These are phyloP conservation scores for Athelia psychrophila DNA, from an alignment of 1,284 basidiomycete species.

Conservation along the genomic window DNA sequence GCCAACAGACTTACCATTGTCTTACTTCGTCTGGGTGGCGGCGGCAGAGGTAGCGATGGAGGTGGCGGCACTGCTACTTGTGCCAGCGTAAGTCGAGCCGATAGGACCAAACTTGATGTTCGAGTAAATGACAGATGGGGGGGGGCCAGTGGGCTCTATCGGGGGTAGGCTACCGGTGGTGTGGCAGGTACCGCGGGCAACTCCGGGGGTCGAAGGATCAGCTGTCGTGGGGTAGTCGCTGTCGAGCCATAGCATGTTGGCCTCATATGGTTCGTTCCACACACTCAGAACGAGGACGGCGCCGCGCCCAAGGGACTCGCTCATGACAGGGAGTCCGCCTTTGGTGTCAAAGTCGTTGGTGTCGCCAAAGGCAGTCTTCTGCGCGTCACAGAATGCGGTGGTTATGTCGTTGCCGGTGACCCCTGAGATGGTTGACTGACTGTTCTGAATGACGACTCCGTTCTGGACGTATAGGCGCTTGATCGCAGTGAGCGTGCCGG, in stretches of 20 bases:
- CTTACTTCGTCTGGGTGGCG: slow-evolving; percentile 23
- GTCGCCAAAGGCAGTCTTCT: slow-evolving; percentile 40
- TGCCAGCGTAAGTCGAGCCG: slow-evolving; percentile 33
- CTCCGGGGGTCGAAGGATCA: slow-evolving; percentile 32
- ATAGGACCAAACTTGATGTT: slow-evolving; percentile 47
- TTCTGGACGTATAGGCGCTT: slow-evolving; percentile 52
- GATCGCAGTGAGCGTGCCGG: slow-evolving; percentile 45
- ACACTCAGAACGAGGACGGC: slow-evolving; percentile 54
- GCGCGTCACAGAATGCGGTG: slow-evolving; percentile 36
- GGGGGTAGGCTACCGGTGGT: slow-evolving; percentile 34
- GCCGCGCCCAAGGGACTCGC: slow-evolving; percentile 39
- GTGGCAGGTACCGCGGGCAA: slow-evolving; percentile 40
- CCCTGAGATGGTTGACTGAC: slow-evolving; percentile 39
- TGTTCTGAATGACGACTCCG: slow-evolving; percentile 47
- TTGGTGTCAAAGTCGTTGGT: slow-evolving; percentile 41
- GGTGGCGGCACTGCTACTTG: not conserved
- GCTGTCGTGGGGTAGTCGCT: slow-evolving; percentile 37
- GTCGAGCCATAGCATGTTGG: slow-evolving; percentile 58
- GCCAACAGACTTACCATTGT: slow-evolving; percentile 15
- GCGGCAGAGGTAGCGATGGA: slow-evolving; percentile 13
- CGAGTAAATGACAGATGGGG: slow-evolving; percentile 40
- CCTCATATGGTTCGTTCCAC: slow-evolving; percentile 57
- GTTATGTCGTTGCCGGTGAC: slow-evolving; percentile 37
- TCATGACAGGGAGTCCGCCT: slow-evolving; percentile 44
- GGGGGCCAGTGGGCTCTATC: slow-evolving; percentile 34